phyloP scores from a whole-genome alignment of 2,329 filamentous ascomycete species.

The Penicillium verrucosum region DNA sequence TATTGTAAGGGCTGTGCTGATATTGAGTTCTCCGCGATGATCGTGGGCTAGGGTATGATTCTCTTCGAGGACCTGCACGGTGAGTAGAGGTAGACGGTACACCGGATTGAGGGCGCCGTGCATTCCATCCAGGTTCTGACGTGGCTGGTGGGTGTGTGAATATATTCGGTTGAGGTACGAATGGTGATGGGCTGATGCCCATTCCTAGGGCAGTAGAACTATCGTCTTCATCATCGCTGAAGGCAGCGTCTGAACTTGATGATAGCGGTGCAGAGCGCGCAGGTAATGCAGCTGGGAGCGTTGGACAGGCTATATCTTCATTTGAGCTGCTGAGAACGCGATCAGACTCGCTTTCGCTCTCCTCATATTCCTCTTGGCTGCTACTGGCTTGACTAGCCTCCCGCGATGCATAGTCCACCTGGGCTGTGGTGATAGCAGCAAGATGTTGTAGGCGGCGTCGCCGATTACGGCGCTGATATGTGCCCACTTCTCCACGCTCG shows the following conservation, averaged over 20 bases:
- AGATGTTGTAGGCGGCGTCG: conserved; percentile 41
- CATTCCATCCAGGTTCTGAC: conserved; percentile 41
- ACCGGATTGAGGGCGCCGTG: conserved; percentile 50
- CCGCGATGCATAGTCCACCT: conserved; percentile 42
- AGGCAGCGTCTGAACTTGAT: conserved; percentile 31
- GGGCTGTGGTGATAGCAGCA: conserved; percentile 39
- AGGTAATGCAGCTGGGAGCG: conserved; percentile 23
- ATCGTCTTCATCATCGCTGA: conserved; percentile 65
- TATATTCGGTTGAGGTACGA: conserved; percentile 86
- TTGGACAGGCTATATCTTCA: conserved; percentile 49
- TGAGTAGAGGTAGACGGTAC: conserved; percentile 40
- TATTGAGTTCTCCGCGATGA: conserved; percentile 35
- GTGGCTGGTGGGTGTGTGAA: conserved; percentile 77
- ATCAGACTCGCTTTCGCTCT: conserved; percentile 88
- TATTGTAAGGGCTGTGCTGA: conserved; percentile 60
- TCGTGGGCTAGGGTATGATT: conserved; percentile 35
- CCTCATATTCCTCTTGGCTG: conserved; percentile 92
- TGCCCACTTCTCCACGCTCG: conserved; percentile 51
- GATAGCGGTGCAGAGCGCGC: conserved; percentile 23
- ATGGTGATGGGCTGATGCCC: conserved; percentile 53
- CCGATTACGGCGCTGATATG: conserved; percentile 60
- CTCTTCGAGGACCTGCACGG: conserved; percentile 36
- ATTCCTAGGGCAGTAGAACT: conserved; percentile 77
- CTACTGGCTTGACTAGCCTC: conserved; percentile 55
- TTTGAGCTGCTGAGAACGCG: conserved; percentile 63